phyloP scores from a whole-genome alignment of 805 yeast species.

The Ogataea degrootiae region DNA sequence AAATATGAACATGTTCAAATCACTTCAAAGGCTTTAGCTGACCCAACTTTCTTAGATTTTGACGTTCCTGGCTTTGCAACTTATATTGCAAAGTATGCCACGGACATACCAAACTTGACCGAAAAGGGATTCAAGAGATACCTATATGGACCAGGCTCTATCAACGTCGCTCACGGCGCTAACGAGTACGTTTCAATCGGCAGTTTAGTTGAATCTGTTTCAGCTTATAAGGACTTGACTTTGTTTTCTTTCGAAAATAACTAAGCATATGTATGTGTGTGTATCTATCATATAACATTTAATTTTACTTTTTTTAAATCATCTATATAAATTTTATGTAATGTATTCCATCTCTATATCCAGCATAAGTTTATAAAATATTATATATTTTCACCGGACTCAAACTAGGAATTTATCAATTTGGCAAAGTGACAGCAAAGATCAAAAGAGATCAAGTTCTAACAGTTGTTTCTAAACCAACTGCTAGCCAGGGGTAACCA shows the following conservation, averaged over 20 bases:
- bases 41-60: slow-evolving; percentile 47
- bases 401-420: slow-evolving; percentile 25
- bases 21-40: slow-evolving; percentile 16
- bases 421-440: slow-evolving; percentile 16
- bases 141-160: slow-evolving; percentile 65
- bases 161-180: slow-evolving; percentile 56
- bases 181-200: slow-evolving; percentile 46
- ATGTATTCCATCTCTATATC: slow-evolving; percentile 30
- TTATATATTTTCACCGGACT: slow-evolving; percentile 21
- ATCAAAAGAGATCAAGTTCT: neutral
- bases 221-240: slow-evolving; percentile 46
- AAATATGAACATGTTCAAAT: slow-evolving; percentile 19
- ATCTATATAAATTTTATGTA: neutral
- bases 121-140: slow-evolving; percentile 38
- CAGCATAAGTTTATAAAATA: slow-evolving; percentile 16
- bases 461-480: neutral
- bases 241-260: slow-evolving; percentile 9
- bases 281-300: neutral
- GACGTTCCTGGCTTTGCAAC: slow-evolving; percentile 63
- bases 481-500: neutral
- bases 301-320: neutral
- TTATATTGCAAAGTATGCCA: slow-evolving; percentile 28
- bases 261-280: neutral
- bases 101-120: slow-evolving; percentile 44
- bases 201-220: slow-evolving; percentile 47